Base-by-base conservation (phyloP, 164 flowering plant genomes). In the Aristolochia contorta region DNA sequence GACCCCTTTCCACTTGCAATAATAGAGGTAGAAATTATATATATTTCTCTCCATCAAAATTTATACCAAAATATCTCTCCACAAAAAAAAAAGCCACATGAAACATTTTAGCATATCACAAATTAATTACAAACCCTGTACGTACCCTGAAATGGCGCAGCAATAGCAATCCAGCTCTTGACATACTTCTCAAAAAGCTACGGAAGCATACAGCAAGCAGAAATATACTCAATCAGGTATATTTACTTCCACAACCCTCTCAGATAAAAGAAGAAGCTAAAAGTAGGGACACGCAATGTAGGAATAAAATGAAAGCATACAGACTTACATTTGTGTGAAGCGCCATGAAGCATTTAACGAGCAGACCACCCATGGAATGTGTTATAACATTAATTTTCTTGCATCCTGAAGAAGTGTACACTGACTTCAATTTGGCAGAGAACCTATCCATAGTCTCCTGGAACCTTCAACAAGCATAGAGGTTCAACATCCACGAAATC, bases 301-400 rank as follows among this genome's bases (percentile, higher is more conserved):
- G 16, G 22, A 59, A 25, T 16, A 12, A 37, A 19, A 54, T n/a
- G 41, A 14, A 15, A 37, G 61, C 32, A 23, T 46, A 60, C 33
- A 18, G 33, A 3, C 57, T 72, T 82, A 94, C 99, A 82, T 91
- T 89, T 77, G 70, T 70, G 55, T 80, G 91, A 57, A 88, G 75
- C 74, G 82, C 64, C 99, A 94, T 88, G 77, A 94, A 94, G 76
- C 96, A 94, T 74, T 94, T 94, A 52, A 86, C 92, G 27, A 94
- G 80, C 41, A 94, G 77, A 62, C 99, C 99, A n/a, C 99, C 99
- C 99, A 94, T 94, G 15, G 99, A 94, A 70, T 94, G 99, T 71
- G 81, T 86, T 55, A 94, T 88, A 41, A 94, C 63, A 63, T 69
- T 89, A 49, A 94, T 70, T 75, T 83, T 91, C 71, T 82, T 91